Conservation (phyloP, 164 flowering plant species). For the Litsea cubeba region DNA sequence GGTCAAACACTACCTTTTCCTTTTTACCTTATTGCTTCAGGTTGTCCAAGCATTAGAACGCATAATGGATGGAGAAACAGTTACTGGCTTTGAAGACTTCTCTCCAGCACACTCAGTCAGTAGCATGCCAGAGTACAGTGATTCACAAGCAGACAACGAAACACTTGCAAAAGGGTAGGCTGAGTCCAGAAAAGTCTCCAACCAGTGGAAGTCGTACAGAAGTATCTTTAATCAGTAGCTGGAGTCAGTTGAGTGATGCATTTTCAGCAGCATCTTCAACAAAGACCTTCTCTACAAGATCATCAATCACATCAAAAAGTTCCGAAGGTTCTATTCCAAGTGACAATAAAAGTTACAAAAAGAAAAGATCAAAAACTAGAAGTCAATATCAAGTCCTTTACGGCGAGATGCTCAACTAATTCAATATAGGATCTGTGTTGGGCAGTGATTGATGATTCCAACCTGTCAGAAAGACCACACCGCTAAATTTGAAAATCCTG, state of each 20-base stretch:
- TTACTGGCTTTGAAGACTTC: conserved; percentile 14
- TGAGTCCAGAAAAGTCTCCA: conserved; percentile 12
- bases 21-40: conserved; percentile 10
- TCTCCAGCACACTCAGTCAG: conserved; percentile 17
- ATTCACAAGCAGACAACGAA: conserved; percentile 14
- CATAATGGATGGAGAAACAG: conserved; percentile 12
- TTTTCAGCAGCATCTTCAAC: conserved; percentile 16
- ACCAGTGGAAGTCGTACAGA: conserved; percentile 11
- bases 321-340: background rate
- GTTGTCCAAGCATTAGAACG: conserved; percentile 15
- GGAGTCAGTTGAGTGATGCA: conserved; percentile 10
- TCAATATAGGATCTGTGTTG: too few relatives aligned
- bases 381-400: background rate
- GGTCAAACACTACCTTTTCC: background rate
- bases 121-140: conserved; percentile 4
- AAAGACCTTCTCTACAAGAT: conserved; percentile 9
- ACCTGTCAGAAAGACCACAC: too few relatives aligned
- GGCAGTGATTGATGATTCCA: too few relatives aligned
- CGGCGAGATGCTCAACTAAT: background rate
- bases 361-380: background rate
- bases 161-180: conserved; percentile 10
- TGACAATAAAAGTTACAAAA: background rate
- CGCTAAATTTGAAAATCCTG: too few relatives aligned
- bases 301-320: background rate
- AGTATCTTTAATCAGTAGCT: conserved; percentile 12